Conservation (phyloP, 441 rosid species). For the California macrophylla region DNA sequence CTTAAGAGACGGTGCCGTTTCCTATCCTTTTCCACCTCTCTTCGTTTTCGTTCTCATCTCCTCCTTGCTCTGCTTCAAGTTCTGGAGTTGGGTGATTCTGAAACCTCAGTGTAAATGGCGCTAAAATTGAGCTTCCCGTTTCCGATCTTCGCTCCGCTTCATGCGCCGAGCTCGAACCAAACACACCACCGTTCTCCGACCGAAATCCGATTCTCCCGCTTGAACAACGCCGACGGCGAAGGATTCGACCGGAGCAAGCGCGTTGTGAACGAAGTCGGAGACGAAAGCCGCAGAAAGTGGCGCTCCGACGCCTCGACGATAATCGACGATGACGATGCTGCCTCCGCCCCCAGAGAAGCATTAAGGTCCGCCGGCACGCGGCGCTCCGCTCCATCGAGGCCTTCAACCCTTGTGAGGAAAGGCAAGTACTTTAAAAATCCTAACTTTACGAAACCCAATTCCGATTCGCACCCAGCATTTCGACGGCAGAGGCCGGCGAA, state of each 20-base stretch:
- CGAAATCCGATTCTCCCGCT: slow-evolving; percentile 55
- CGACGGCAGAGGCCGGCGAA: slow-evolving; percentile 9
- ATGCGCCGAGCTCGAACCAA: slow-evolving; percentile 16
- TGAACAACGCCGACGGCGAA: slow-evolving; percentile 74
- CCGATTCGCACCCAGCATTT: slow-evolving; percentile 34
- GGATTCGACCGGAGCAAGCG: slow-evolving; percentile 57
- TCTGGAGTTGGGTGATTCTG: not conserved
- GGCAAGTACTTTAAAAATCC: slow-evolving; percentile 67
- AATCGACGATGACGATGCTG: slow-evolving; percentile 29
- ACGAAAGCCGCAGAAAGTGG: slow-evolving; percentile 59
- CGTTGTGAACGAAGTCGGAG: slow-evolving; percentile 52
- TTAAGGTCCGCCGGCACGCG: slow-evolving; percentile 67
- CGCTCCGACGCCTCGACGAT: slow-evolving; percentile 49
- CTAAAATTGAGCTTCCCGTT: slow-evolving; percentile 50
- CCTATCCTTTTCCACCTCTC: not conserved
- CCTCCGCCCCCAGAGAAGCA: slow-evolving; percentile 14
- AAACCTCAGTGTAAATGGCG: slow-evolving; percentile 34
- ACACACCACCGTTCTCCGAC: slow-evolving; percentile 28
- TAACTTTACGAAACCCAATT: slow-evolving; percentile 10
- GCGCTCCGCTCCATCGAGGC: slow-evolving; percentile 57
- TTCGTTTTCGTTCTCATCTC: not conserved
- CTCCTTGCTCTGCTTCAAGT: not conserved
- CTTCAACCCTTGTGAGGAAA: slow-evolving; percentile 61
- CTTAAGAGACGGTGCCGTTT: not conserved
- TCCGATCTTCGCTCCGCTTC: slow-evolving; percentile 43